Percentiles rank a stretch among this genome's conserved stretches.
Evolutionary conservation across 257 asterid genomes (phyloP).

Genomic region (Solanum medicagineum): DNA sequence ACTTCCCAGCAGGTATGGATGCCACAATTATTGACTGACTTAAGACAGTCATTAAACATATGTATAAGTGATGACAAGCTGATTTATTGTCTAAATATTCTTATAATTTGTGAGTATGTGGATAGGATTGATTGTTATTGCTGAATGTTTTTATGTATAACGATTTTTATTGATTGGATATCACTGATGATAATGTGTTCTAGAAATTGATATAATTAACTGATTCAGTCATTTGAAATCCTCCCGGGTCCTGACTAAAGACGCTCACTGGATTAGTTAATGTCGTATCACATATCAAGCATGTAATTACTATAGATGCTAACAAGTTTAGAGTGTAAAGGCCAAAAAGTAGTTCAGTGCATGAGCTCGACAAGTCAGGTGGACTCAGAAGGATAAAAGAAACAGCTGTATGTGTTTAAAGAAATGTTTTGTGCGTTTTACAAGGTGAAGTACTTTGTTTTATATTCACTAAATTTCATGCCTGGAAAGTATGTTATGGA

Average conservation of each 20-base stretch:
- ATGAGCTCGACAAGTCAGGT: background rate
- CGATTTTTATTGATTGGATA: background rate
- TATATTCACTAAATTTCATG: background rate
- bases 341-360: background rate
- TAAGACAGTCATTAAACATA: background rate
- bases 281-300: background rate
- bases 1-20: constrained; percentile 70
- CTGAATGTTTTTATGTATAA: background rate
- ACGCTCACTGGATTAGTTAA: background rate
- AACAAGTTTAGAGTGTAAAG: background rate
- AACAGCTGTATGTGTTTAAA: background rate
- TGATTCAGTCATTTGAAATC: background rate
- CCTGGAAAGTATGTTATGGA: background rate
- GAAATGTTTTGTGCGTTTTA: background rate
- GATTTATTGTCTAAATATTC: background rate
- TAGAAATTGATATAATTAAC: background rate
- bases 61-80: background rate
- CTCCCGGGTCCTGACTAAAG: background rate
- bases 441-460: background rate
- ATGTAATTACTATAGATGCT: background rate
- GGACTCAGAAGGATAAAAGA: background rate
- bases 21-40: constrained; percentile 5
- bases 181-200: background rate
- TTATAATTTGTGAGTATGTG: background rate
- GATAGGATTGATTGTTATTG: background rate